These are phyloP conservation scores for Apiotrichum akiyoshidainum DNA, from an alignment of 1,284 basidiomycete species.

Conservation along the genomic window DNA sequence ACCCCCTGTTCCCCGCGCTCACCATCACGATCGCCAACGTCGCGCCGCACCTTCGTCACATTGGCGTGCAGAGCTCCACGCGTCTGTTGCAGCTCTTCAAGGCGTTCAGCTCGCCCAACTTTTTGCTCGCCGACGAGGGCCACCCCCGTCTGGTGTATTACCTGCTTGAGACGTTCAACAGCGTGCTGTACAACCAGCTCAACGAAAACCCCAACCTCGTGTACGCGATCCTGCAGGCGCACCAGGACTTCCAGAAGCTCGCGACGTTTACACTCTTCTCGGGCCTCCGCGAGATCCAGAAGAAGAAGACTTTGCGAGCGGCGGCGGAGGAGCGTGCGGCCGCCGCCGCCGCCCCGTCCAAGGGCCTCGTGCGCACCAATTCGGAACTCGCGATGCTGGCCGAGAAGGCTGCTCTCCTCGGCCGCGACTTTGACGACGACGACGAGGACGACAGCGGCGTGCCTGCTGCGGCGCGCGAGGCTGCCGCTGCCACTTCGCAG, in stretches of 20 bases:
- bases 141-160: slow-evolving; percentile 80
- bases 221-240: slow-evolving; percentile 77
- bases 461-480: background rate
- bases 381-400: slow-evolving; percentile 46
- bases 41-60: slow-evolving; percentile 76
- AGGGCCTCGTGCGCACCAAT: slow-evolving; percentile 29
- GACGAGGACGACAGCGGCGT: slow-evolving; percentile 15
- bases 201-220: slow-evolving; percentile 79
- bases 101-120: slow-evolving; percentile 82
- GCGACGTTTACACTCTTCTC: slow-evolving; percentile 80
- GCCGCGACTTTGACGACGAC: slow-evolving; percentile 30
- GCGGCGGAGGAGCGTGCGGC: slow-evolving; percentile 28
- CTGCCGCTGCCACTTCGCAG: background rate
- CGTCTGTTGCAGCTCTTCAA: slow-evolving; percentile 81
- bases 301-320: slow-evolving; percentile 62
- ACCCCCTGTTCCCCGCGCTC: slow-evolving; percentile 83
- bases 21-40: slow-evolving; percentile 85
- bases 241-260: slow-evolving; percentile 78
- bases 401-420: slow-evolving; percentile 46
- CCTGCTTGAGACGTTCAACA: slow-evolving; percentile 78
- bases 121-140: slow-evolving; percentile 87
- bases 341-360: slow-evolving; percentile 26
- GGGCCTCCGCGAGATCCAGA: slow-evolving; percentile 77
- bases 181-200: slow-evolving; percentile 65
- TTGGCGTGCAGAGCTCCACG: slow-evolving; percentile 76